Percentiles rank a stretch among this genome's conserved stretches.
Conservation (phyloP, 139 green algal species). For the Closterium sp. region DNA sequence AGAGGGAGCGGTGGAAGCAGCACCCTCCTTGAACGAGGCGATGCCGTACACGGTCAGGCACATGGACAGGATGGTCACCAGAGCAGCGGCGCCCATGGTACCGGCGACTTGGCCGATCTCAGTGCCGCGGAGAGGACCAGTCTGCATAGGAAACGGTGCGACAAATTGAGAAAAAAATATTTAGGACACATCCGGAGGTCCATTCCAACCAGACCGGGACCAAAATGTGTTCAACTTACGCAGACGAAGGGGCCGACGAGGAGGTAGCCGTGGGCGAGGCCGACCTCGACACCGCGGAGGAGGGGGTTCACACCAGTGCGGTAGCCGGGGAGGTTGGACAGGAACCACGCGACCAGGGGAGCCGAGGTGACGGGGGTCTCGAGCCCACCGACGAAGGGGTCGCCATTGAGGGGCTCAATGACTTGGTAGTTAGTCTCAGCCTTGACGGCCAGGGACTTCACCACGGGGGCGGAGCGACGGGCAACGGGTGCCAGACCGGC, state of each 20-base stretch:
- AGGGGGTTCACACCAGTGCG: slow-evolving; percentile 85
- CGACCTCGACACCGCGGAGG: slow-evolving; percentile 94
- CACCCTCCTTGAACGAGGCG: slow-evolving; percentile 78
- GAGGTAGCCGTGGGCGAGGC: slow-evolving; percentile 93
- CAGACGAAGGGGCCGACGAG: slow-evolving; percentile 92
- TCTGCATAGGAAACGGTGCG: slow-evolving; percentile 11
- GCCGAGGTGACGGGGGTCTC: slow-evolving; percentile 95
- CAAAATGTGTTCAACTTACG: neutral
- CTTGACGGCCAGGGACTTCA: neutral
- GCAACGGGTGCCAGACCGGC: slow-evolving; percentile 8
- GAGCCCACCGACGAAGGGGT: slow-evolving; percentile 95
- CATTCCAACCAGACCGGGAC: slow-evolving; percentile 58
- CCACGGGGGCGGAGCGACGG: neutral
- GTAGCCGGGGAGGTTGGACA: slow-evolving; percentile 96
- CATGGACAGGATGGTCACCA: slow-evolving; percentile 77
- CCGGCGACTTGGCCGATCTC: slow-evolving; percentile 33
- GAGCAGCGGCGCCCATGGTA: slow-evolving; percentile 77
- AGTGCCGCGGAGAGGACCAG: slow-evolving; percentile 41
- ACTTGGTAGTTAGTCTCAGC: slow-evolving; percentile 58
- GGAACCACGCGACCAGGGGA: slow-evolving; percentile 83
- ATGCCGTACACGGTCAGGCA: slow-evolving; percentile 89
- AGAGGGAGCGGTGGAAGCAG: slow-evolving; percentile 58
- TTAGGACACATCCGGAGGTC: no score
- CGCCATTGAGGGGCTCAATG: slow-evolving; percentile 90
- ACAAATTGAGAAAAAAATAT: neutral